Evolutionary conservation across 2,329 filamentous ascomycete genomes (phyloP), one percentile per base, ranked within the genome.

Genomic region (Ophiognomonia clavigignenti-juglandacearum): DNA sequence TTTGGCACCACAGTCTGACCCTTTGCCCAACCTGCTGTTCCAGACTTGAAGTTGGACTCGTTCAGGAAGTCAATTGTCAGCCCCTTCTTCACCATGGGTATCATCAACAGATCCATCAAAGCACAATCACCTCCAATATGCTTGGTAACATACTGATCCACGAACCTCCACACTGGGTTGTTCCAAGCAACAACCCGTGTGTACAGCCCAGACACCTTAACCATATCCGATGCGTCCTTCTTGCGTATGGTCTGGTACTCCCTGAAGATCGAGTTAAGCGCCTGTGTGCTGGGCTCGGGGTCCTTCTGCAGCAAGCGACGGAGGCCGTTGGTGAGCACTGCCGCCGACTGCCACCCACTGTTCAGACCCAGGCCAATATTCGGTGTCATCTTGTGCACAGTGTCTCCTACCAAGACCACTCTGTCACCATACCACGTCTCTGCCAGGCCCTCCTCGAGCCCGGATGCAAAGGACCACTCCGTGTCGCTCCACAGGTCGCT

Each of bases 331-430:
- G 49, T 51, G 24, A 58, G 47, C 10, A 47, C 49, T 26, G 52
- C 50, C 2, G 56, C 53, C 2, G 54, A 56, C 23, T 53, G 43
- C 45, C 55, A 52, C 1, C 56, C 56, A 18, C 48, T 57, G 42
- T 56, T 59, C 23, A 54, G 48, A 11, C 56, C 54, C 3, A 54
- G 40, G 7, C 56, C 56, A 4, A 50, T 41, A 18, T 52, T 56
- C 4, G 56, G 56, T 10, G 56, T 57, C 29, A 54, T 51, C 51
- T 57, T 57, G 47, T 55, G 51, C 20, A 50, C 49, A n/a, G 56
- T 52, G 40, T 59, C 57, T 8, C 56, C 56, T 2, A 57, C 50
- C 27, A 59, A 36, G 6, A 54, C 56, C 4, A 56, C 46, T 4
- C 57, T 42, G 16, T 53, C 48, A 23, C 46, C 52, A 24, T 40